These are phyloP conservation scores for Zanthoxylum bungeanum DNA, from an alignment of 345 rosid species.

Conservation along the genomic window DNA sequence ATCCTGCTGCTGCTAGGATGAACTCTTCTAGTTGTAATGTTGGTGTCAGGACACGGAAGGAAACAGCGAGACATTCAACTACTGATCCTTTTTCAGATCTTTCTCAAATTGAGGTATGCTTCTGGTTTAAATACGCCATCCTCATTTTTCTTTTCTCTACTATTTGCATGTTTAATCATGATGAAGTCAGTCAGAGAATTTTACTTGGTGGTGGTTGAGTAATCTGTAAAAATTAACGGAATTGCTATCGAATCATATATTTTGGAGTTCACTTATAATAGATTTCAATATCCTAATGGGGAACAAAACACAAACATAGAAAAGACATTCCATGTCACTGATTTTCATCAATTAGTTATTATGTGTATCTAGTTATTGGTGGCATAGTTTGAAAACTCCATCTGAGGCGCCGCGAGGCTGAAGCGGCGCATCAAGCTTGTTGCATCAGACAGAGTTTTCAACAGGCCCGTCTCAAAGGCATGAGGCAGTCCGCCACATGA, in stretches of 20 bases:
- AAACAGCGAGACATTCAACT: constrained; percentile 32
- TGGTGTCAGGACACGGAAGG: constrained; percentile 28
- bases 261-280: neutral
- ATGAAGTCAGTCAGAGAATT: neutral
- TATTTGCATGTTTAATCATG: neutral
- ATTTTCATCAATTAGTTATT: neutral
- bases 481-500: no score
- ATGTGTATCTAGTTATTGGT: neutral
- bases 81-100: constrained; percentile 64
- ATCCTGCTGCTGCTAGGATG: constrained; percentile 59
- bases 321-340: neutral
- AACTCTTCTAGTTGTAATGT: constrained; percentile 30
- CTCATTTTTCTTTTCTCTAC: neutral
- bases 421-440: no score
- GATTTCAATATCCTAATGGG: neutral
- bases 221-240: neutral
- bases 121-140: neutral
- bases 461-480: no score
- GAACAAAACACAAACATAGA: neutral
- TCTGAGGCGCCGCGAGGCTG: no score
- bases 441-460: no score
- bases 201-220: neutral
- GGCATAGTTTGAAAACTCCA: no score
- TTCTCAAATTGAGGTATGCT: constrained; percentile 71
- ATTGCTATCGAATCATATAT: neutral